These are phyloP conservation scores for Ulota crispa DNA, from an alignment of 225 moss, liverwort and hornwort species.

Conservation along the genomic window DNA sequence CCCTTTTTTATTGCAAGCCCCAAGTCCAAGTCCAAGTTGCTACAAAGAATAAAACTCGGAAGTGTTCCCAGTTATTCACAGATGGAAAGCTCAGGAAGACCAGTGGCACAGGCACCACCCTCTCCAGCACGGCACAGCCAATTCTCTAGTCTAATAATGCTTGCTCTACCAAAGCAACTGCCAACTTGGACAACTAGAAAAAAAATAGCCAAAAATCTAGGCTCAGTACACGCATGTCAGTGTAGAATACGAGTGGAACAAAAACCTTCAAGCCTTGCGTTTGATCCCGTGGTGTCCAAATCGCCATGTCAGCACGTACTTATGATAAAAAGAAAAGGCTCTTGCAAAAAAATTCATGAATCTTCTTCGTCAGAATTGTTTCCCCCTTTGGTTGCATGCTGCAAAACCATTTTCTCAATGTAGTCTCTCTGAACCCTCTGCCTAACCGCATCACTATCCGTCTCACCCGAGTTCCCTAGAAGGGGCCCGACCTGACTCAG, in stretches of 20 bases:
- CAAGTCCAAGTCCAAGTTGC: background rate
- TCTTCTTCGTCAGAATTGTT: slow-evolving; percentile 84
- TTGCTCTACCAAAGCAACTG: background rate
- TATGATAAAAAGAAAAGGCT: too few relatives aligned
- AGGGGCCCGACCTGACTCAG: slow-evolving; percentile 89
- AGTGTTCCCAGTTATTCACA: background rate
- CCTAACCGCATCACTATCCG: slow-evolving; percentile 62
- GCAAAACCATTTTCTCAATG: slow-evolving; percentile 81
- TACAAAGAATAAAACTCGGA: background rate
- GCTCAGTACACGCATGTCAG: background rate
- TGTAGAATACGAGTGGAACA: background rate
- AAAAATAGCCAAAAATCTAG: slow-evolving; percentile 9
- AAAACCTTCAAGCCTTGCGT: background rate
- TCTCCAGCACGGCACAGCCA: background rate
- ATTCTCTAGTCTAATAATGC: background rate
- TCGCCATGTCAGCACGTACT: background rate
- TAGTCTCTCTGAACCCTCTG: slow-evolving; percentile 77
- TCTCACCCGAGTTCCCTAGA: slow-evolving; percentile 64
- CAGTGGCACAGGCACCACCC: slow-evolving; percentile 3
- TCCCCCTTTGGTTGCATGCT: slow-evolving; percentile 66
- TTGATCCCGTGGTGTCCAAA: background rate
- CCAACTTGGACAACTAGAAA: background rate
- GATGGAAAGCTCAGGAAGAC: background rate
- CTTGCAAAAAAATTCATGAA: slow-evolving; percentile 20
- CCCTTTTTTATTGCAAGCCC: background rate